Percentiles rank a stretch among this genome's conserved stretches.
Conservation (phyloP, 257 asterid species). For the Capsicum pubescens region DNA sequence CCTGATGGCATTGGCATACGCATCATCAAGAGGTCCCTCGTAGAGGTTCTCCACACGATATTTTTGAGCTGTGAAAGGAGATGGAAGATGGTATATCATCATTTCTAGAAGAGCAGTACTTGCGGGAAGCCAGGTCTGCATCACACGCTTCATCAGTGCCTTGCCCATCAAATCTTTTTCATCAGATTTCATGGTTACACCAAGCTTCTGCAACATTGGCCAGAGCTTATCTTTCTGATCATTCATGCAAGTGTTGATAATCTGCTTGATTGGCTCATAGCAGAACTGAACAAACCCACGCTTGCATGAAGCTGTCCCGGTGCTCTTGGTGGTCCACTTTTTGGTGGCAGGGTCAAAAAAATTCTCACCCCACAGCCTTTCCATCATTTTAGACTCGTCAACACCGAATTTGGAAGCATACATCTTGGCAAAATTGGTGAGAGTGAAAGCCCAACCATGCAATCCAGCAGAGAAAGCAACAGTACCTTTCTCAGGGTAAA, state of each 20-base stretch:
- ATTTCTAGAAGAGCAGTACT: conserved; percentile 48
- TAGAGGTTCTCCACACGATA: conserved; percentile 57
- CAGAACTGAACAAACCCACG: conserved; percentile 57
- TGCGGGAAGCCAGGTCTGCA: conserved; percentile 60
- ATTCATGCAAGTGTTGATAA: conserved; percentile 50
- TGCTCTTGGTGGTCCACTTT: conserved; percentile 48
- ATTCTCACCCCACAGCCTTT: conserved; percentile 58
- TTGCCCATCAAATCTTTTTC: conserved; percentile 52
- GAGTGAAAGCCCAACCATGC: conserved; percentile 57
- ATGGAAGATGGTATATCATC: conserved; percentile 54
- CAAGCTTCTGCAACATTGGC: conserved; percentile 54
- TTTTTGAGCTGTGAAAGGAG: conserved; percentile 47
- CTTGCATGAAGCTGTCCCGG: conserved; percentile 45
- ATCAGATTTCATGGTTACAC: conserved; percentile 46
- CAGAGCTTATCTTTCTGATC: conserved; percentile 53
- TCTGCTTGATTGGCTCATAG: conserved; percentile 54
- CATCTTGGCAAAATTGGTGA: conserved; percentile 50
- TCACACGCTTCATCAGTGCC: conserved; percentile 53
- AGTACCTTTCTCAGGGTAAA: conserved; percentile 53
- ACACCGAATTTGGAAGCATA: conserved; percentile 53
- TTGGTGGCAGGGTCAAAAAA: conserved; percentile 53
- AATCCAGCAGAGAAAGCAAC: conserved; percentile 59
- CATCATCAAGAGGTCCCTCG: conserved; percentile 53
- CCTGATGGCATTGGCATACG: conserved; percentile 51
- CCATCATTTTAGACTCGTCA: conserved; percentile 54